A percentile compares a stretch with the other conserved stretches of the same genome.
Conservation (phyloP, 2,329 filamentous ascomycete genomes). For the Monosporascus sp. region DNA sequence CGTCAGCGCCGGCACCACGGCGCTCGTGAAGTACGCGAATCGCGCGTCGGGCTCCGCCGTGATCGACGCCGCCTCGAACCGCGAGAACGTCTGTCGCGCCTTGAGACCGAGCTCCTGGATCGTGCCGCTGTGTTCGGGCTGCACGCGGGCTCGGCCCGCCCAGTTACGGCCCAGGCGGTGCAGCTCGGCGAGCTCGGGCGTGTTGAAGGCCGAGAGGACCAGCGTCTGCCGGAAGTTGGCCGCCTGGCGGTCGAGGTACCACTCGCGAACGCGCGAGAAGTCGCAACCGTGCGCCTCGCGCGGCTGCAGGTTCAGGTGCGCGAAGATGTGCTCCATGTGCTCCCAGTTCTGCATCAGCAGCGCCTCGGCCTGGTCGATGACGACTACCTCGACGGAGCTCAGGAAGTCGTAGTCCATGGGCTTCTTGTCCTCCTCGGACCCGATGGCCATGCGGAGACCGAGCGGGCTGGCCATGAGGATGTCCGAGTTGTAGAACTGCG, state of each 20-base stretch:
- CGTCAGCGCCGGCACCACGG: constrained; percentile 69
- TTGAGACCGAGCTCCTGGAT: constrained; percentile 69
- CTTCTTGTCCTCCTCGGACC: constrained; percentile 64
- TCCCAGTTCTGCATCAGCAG: constrained; percentile 99
- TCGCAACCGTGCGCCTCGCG: constrained; percentile 88
- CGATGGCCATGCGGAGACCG: constrained; percentile 84
- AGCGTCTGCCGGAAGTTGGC: constrained; percentile 80
- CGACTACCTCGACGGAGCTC: constrained; percentile 83
- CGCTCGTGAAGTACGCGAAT: constrained; percentile 85
- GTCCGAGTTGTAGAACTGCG: constrained; percentile 93
- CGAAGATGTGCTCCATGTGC: constrained; percentile 86
- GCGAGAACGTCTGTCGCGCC: constrained; percentile 77
- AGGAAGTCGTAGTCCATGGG: constrained; percentile 82
- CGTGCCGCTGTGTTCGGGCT: constrained; percentile 61
- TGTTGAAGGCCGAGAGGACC: constrained; percentile 74
- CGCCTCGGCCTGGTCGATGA: constrained; percentile 89
- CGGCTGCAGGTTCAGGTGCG: constrained; percentile 85
- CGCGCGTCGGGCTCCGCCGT: constrained; percentile 76
- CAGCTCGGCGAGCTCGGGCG: constrained; percentile 79
- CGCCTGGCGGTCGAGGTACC: constrained; percentile 89
- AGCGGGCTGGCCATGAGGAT: constrained; percentile 89
- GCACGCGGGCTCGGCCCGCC: constrained; percentile 71
- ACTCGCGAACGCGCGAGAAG: constrained; percentile 81
- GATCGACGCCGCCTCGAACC: constrained; percentile 68
- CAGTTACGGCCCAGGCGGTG: constrained; percentile 75